A percentile compares a stretch with the other conserved stretches of the same genome.
Conservation (phyloP, 345 rosid species). For the Firmiana major region DNA sequence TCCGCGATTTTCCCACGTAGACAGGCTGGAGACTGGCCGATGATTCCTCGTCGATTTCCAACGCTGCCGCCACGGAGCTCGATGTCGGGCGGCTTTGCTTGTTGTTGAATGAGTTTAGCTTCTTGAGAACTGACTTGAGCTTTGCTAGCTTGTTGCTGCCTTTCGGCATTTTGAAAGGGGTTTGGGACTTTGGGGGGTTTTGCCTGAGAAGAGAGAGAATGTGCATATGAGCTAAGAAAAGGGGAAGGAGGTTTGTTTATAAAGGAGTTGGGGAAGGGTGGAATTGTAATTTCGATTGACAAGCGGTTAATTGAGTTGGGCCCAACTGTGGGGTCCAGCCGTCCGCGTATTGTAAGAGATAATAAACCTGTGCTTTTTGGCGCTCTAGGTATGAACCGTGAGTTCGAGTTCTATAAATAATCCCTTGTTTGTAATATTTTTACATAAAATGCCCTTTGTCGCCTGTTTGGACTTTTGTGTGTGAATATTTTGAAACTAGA, state of each 20-base stretch:
- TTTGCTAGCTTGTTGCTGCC: conserved; percentile 69
- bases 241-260: conserved; percentile 31
- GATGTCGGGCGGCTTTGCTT: conserved; percentile 32
- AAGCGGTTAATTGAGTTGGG: conserved; percentile 12
- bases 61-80: conserved; percentile 32
- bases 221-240: conserved; percentile 20
- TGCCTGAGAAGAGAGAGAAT: neutral
- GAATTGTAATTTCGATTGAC: neutral
- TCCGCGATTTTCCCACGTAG: conserved; percentile 74
- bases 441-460: neutral
- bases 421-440: neutral
- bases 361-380: neutral
- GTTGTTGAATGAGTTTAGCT: conserved; percentile 72
- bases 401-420: neutral
- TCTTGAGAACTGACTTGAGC: conserved; percentile 82
- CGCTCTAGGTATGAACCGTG: neutral
- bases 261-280: conserved; percentile 22
- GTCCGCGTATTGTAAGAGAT: neutral
- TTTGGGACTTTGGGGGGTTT: neutral
- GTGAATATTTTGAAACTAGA: neutral
- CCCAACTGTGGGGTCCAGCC: conserved; percentile 8
- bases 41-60: conserved; percentile 25
- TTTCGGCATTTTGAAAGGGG: conserved; percentile 47
- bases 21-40: conserved; percentile 58
- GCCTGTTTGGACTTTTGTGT: neutral